A percentile compares a stretch with the other conserved stretches of the same genome.
These are phyloP conservation scores for Penicillium sp. DNA, from an alignment of 2,329 filamentous ascomycete genomes.

Conservation along the genomic window DNA sequence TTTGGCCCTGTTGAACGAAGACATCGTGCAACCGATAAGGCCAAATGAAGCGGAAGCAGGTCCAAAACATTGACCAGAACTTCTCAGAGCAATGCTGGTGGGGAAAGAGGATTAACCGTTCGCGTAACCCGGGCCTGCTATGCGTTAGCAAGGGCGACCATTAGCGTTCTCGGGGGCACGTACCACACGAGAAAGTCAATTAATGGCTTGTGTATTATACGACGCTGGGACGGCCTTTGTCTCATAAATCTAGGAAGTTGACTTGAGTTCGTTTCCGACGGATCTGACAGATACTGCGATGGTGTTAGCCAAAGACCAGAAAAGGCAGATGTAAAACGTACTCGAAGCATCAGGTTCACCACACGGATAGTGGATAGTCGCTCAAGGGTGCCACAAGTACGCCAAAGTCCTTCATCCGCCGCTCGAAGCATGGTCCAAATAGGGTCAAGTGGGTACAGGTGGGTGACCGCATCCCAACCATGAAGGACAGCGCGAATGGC, in stretches of 20 bases:
- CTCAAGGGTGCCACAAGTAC: slow-evolving; percentile 13
- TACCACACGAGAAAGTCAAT: slow-evolving; percentile 22
- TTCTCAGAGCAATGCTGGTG: slow-evolving; percentile 20
- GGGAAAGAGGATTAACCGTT: slow-evolving; percentile 16
- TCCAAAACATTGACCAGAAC: slow-evolving; percentile 21
- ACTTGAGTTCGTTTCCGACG: slow-evolving; percentile 6
- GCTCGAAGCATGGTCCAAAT: slow-evolving; percentile 18
- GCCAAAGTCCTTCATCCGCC: slow-evolving; percentile 17
- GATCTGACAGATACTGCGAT: slow-evolving; percentile 11
- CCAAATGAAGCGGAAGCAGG: slow-evolving; percentile 19
- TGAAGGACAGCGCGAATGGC: slow-evolving; percentile 17
- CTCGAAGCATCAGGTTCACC: slow-evolving; percentile 16
- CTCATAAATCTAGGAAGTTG: slow-evolving; percentile 20
- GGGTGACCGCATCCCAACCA: slow-evolving; percentile 14
- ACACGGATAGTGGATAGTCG: slow-evolving; percentile 12
- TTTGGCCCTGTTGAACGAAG: slow-evolving; percentile 5
- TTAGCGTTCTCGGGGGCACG: not conserved
- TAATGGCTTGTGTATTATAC: slow-evolving; percentile 20
- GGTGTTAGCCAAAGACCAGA: not conserved
- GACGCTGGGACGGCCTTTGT: slow-evolving; percentile 17
- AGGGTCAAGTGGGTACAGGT: slow-evolving; percentile 13
- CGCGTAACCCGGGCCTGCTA: slow-evolving; percentile 16
- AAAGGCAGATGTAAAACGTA: not conserved
- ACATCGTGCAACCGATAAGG: slow-evolving; percentile 12
- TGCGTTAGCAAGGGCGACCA: not conserved